Percentiles rank a stretch among this genome's conserved stretches.
Conservation (phyloP, 805 yeast species). For the Wickerhamomyces chambardii region DNA sequence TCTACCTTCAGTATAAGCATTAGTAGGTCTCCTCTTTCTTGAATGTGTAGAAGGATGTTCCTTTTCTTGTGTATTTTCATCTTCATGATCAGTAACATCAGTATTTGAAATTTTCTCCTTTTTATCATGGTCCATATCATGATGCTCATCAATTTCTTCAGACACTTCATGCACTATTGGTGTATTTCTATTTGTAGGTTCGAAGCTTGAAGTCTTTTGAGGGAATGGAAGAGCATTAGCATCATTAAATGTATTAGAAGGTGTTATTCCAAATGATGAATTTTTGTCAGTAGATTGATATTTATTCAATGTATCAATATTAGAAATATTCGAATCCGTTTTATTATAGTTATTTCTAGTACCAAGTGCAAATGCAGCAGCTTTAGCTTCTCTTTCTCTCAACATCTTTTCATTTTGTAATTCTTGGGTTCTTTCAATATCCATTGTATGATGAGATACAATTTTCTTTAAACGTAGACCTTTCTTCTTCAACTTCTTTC, state of each 20-base stretch:
- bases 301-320: too few species aligned
- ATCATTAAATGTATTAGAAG: constrained; percentile 10
- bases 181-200: not conserved
- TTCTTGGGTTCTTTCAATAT: constrained; percentile 17
- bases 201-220: not conserved
- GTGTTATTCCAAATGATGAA: constrained; percentile 13
- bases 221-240: constrained; percentile 4
- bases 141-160: too few species aligned
- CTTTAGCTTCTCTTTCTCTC: constrained; percentile 32
- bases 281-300: too few species aligned
- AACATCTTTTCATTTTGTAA: constrained; percentile 25
- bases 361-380: constrained; percentile 31
- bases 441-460: constrained; percentile 11
- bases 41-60: constrained; percentile 10
- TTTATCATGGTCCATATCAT: not conserved
- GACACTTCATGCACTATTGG: not conserved
- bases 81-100: not conserved
- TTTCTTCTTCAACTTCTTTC: constrained; percentile 23
- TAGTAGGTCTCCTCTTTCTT: constrained; percentile 19
- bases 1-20: constrained; percentile 63
- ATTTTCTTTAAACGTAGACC: constrained; percentile 19
- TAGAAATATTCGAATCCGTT: not conserved
- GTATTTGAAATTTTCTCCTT: not conserved
- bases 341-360: not conserved
- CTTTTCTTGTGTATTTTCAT: constrained; percentile 2